A percentile compares a stretch with the other conserved stretches of the same genome.
These are phyloP conservation scores for Hypoxylon cercidicola DNA, from an alignment of 495 filamentous ascomycete species.

Conservation along the genomic window DNA sequence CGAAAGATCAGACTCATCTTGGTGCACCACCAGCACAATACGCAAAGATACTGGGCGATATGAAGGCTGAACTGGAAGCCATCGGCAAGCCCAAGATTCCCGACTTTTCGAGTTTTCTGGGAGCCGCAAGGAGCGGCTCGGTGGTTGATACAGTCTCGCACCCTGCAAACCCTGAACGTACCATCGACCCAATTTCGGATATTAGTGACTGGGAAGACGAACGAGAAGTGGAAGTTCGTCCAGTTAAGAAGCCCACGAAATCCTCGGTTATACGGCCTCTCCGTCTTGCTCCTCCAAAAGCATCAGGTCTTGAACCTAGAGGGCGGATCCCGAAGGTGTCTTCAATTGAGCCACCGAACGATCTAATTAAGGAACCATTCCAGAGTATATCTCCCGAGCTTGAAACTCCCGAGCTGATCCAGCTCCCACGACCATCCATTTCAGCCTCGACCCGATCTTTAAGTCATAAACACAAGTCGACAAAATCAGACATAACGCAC, in stretches of 20 bases:
- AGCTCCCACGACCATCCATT: neutral
- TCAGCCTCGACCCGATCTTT: neutral
- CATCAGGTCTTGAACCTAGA: conserved; percentile 3
- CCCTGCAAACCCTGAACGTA: conserved; percentile 15
- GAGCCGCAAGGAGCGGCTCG: conserved; percentile 13
- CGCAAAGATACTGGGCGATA: conserved; percentile 51
- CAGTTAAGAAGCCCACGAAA: conserved; percentile 28
- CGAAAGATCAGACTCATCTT: conserved; percentile 13
- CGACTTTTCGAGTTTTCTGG: conserved; percentile 35
- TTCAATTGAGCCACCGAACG: neutral
- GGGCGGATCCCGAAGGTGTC: conserved; percentile 16
- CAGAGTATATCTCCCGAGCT: conserved; percentile 5
- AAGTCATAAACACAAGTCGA: neutral
- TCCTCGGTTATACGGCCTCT: conserved; percentile 21
- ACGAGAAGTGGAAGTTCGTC: conserved; percentile 30
- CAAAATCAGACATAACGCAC: conserved; percentile 4
- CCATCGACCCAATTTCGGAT: conserved; percentile 54
- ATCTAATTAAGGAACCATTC: conserved; percentile 4
- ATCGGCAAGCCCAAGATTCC: conserved; percentile 37
- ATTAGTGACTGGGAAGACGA: conserved; percentile 58
- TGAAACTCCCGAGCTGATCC: conserved; percentile 6
- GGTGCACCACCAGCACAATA: conserved; percentile 52
- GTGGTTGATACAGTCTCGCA: conserved; percentile 11
- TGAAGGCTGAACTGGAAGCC: conserved; percentile 54
- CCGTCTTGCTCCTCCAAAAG: conserved; percentile 30